phyloP scores from a whole-genome alignment of 352 stramenopile genomes.

The Phytophthora sp. region DNA sequence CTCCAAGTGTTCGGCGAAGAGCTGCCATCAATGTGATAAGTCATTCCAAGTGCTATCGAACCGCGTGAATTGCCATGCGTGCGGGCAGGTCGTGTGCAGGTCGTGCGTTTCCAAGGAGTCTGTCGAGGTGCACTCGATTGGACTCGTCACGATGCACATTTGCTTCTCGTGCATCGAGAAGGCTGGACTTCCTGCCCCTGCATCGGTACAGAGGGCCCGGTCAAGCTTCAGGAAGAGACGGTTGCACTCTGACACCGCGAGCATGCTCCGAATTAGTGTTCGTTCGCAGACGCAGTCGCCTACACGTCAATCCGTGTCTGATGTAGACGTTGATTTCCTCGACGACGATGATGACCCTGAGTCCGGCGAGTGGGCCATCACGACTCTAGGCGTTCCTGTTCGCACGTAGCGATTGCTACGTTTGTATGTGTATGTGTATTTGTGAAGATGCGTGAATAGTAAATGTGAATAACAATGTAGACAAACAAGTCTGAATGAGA shows the following conservation, averaged over 20 bases:
- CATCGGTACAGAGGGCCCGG: slow-evolving; percentile 9
- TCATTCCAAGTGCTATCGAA: slow-evolving; percentile 44
- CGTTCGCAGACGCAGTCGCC: too few species aligned
- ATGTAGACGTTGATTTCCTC: slow-evolving; percentile 18
- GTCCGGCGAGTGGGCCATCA: slow-evolving; percentile 36
- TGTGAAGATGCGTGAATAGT: neutral
- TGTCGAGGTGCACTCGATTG: slow-evolving; percentile 33
- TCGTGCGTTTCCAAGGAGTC: slow-evolving; percentile 41
- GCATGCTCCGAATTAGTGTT: slow-evolving; percentile 8
- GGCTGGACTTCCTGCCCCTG: slow-evolving; percentile 24
- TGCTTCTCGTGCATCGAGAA: slow-evolving; percentile 37
- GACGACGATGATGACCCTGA: slow-evolving; percentile 25
- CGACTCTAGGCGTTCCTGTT: slow-evolving; percentile 28
- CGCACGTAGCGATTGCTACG: neutral
- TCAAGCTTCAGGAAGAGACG: slow-evolving; percentile 14
- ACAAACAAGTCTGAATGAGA: neutral
- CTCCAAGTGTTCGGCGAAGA: slow-evolving; percentile 23
- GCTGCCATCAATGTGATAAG: slow-evolving; percentile 39
- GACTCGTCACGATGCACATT: slow-evolving; percentile 35
- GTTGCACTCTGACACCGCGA: slow-evolving; percentile 22
- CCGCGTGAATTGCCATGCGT: slow-evolving; percentile 47
- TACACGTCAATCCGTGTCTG: slow-evolving; percentile 23
- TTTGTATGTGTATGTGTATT: neutral
- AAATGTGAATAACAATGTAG: slow-evolving; percentile 1
- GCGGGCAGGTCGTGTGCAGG: slow-evolving; percentile 39